Conservation (phyloP, 2,329 filamentous ascomycete genomes). For the Diaporthe citrichinensis region DNA sequence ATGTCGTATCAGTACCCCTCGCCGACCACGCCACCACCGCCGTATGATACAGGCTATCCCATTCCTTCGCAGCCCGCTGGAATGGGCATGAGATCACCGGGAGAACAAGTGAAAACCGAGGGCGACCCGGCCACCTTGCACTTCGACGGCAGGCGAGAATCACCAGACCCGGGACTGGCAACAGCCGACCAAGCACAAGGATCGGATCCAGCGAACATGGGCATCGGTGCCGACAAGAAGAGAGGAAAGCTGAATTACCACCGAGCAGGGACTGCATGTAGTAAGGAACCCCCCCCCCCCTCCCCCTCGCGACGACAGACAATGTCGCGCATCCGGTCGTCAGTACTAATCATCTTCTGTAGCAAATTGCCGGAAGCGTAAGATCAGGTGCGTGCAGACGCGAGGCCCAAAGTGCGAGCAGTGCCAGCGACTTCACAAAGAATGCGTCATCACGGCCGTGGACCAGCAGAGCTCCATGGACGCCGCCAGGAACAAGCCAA, state of each 20-base stretch:
- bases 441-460: constrained; percentile 92
- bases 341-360: constrained; percentile 35
- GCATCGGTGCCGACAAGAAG: constrained; percentile 64
- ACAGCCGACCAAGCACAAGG: constrained; percentile 33
- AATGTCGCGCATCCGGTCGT: background rate
- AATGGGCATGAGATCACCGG: constrained; percentile 49
- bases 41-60: constrained; percentile 55
- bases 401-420: constrained; percentile 86
- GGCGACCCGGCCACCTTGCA: constrained; percentile 48
- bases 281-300: constrained; percentile 68
- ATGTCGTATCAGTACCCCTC: constrained; percentile 67
- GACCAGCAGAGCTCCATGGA: constrained; percentile 76
- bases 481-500: constrained; percentile 57
- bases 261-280: constrained; percentile 93
- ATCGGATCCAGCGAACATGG: constrained; percentile 52
- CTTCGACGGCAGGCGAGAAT: constrained; percentile 58
- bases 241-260: constrained; percentile 97
- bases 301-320: constrained; percentile 40
- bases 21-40: constrained; percentile 52
- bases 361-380: constrained; percentile 94
- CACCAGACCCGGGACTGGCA: constrained; percentile 63
- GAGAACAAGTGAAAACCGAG: constrained; percentile 37
- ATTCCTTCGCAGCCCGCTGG: constrained; percentile 51
- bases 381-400: constrained; percentile 90
- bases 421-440: constrained; percentile 94